Evolutionary conservation across 768 basidiomycete species (phyloP).

Genomic region (Hericium erinaceus): DNA sequence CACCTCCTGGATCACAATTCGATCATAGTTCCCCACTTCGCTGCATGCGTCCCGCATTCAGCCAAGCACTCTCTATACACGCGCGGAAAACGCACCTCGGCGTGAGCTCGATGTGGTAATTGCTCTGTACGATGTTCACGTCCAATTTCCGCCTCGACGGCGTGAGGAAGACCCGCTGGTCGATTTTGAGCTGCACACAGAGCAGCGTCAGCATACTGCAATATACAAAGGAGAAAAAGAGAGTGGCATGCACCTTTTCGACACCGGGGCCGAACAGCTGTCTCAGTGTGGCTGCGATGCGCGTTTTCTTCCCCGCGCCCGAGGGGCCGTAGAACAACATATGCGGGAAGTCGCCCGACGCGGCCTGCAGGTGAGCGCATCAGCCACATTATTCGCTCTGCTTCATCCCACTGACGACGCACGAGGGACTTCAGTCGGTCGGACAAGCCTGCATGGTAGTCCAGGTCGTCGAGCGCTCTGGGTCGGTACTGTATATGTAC

Average conservation of each 20-base stretch:
- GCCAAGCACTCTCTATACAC: no score
- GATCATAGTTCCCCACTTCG: conserved; percentile 92
- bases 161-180: conserved; percentile 91
- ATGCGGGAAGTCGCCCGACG: conserved; percentile 92
- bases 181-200: conserved; percentile 76
- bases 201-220: not conserved
- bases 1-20: conserved; percentile 92
- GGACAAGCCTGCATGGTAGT: conserved; percentile 81
- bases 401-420: conserved; percentile 7
- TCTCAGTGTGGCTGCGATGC: conserved; percentile 81
- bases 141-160: conserved; percentile 92
- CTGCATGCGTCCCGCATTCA: conserved; percentile 29
- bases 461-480: conserved; percentile 70
- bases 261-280: conserved; percentile 87
- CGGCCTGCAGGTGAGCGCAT: conserved; percentile 40
- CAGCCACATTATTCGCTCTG: not conserved
- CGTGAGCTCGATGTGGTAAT: conserved; percentile 96
- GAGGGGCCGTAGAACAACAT: conserved; percentile 96
- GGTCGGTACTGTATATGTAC: conserved; percentile 62
- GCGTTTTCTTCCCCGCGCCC: conserved; percentile 96
- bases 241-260: conserved; percentile 60
- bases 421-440: conserved; percentile 74
- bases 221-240: not conserved
- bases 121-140: conserved; percentile 94
- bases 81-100: conserved; percentile 56